Base-by-base conservation (phyloP, 2,329 filamentous ascomycete species). In the Blastomyces parvus region DNA sequence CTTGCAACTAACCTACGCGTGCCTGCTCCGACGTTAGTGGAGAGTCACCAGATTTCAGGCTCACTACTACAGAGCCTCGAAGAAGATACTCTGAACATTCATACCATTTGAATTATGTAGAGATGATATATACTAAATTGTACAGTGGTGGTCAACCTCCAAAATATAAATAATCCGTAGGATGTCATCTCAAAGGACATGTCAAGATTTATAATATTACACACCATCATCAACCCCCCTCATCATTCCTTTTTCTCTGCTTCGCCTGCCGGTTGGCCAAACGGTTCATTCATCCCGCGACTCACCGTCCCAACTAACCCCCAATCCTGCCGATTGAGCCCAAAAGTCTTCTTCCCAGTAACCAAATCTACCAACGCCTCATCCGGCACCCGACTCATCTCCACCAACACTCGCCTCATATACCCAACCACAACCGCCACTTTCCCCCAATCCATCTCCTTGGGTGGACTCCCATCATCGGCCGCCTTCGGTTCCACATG, bases 381-480 rank as follows among this genome's bases (percentile, higher is more conserved):
- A 59, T 59, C 40, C 1, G 73, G 72, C 64, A 85, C 70, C 33
- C 74, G 73, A 4, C 84, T 83, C 66, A 89, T 71, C 63, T 79
- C 78, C 63, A 77, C 77, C 50, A 88, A 66, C 60, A 84, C 80
- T 67, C 81, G 79, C 64, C 86, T 79, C 76, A 89, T 81, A 72
- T 86, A 89, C 42, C 79, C 82, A 30, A 87, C 84, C 61, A 90
- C 83, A 64, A 79, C 75, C 4, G 85, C 86, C 63, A 90, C 71
- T 69, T 82, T 81, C 59, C 78, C 78, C 69, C 86, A 80, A 74
- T 89, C 84, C 22, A 87, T 80, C 62, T 87, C 81, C 27, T 71
- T 63, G 0, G 72, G 74, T 0, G 5, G 19, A 38, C 42, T 13
- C n/a, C 17, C 55, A 22, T 40, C n/a, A 36, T 36, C 48, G n/a